These are phyloP conservation scores for Backusella westeae DNA, from an alignment of 192 early-diverging fungal species.

Conservation along the genomic window DNA sequence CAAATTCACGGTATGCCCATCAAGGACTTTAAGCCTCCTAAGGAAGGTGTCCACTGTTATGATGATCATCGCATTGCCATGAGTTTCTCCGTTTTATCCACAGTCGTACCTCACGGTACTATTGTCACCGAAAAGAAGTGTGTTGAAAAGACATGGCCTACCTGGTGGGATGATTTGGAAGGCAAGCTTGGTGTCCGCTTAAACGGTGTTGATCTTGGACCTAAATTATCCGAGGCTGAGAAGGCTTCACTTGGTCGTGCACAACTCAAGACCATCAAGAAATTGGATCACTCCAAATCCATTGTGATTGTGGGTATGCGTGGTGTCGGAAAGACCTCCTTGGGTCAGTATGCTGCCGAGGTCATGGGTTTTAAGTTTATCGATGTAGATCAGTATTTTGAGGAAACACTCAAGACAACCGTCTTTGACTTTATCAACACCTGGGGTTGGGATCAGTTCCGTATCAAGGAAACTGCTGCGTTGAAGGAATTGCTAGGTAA, in stretches of 20 bases:
- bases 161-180: constrained; percentile 96
- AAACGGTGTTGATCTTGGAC: constrained; percentile 54
- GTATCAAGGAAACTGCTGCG: constrained; percentile 70
- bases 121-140: constrained; percentile 93
- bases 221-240: background rate
- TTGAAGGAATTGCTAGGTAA: constrained; percentile 58
- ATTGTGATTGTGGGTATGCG: constrained; percentile 99
- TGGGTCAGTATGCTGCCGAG: constrained; percentile 73
- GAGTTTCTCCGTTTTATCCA: constrained; percentile 88
- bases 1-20: constrained; percentile 71
- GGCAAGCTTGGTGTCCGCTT: constrained; percentile 68
- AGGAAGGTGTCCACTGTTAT: constrained; percentile 84
- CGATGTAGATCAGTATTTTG: constrained; percentile 88
- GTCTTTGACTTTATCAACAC: constrained; percentile 78
- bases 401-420: constrained; percentile 61
- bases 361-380: constrained; percentile 71
- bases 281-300: constrained; percentile 33
- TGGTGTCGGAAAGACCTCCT: constrained; percentile 93
- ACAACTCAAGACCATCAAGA: constrained; percentile 26
- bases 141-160: constrained; percentile 99
- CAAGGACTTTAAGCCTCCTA: constrained; percentile 45
- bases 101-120: constrained; percentile 67
- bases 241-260: background rate
- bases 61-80: constrained; percentile 99
- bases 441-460: constrained; percentile 87